Conservation (phyloP, 2,329 filamentous ascomycete species). For the Fusarium sp. region DNA sequence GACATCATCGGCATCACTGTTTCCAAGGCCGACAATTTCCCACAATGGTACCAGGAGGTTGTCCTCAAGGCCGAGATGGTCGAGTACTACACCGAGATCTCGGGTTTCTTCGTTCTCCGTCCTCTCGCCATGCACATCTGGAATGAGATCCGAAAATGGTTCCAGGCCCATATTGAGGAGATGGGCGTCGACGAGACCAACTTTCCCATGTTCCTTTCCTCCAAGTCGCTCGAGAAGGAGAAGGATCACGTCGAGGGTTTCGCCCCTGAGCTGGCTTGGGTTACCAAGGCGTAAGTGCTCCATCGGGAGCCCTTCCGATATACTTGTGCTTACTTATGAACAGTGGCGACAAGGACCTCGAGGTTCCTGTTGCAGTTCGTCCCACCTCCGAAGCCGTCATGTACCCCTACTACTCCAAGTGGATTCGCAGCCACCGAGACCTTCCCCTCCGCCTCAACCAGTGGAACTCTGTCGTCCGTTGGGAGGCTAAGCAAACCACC, state of each 20-base stretch:
- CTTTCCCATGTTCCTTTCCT: slow-evolving; percentile 95
- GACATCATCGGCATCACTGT: slow-evolving; percentile 90
- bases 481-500: slow-evolving; percentile 96
- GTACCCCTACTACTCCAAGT: slow-evolving; percentile 96
- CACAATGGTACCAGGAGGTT: slow-evolving; percentile 97
- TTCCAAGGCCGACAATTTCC: slow-evolving; percentile 86
- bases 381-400: slow-evolving; percentile 83
- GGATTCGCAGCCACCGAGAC: slow-evolving; percentile 96
- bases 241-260: slow-evolving; percentile 99
- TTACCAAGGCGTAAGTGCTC: slow-evolving; percentile 78
- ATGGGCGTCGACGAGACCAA: slow-evolving; percentile 96
- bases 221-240: slow-evolving; percentile 87
- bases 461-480: slow-evolving; percentile 93
- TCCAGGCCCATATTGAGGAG: slow-evolving; percentile 81
- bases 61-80: slow-evolving; percentile 97
- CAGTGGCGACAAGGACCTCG: slow-evolving; percentile 91
- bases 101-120: slow-evolving; percentile 96
- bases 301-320: background rate
- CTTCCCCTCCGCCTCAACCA: slow-evolving; percentile 95
- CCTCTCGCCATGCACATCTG: slow-evolving; percentile 76
- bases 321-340: slow-evolving; percentile 23
- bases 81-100: slow-evolving; percentile 94
- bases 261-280: slow-evolving; percentile 91
- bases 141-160: slow-evolving; percentile 75
- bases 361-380: slow-evolving; percentile 78